Evolutionary conservation across 1,139 yeast species (phyloP).

Genomic region (Diutina siamensis): DNA sequence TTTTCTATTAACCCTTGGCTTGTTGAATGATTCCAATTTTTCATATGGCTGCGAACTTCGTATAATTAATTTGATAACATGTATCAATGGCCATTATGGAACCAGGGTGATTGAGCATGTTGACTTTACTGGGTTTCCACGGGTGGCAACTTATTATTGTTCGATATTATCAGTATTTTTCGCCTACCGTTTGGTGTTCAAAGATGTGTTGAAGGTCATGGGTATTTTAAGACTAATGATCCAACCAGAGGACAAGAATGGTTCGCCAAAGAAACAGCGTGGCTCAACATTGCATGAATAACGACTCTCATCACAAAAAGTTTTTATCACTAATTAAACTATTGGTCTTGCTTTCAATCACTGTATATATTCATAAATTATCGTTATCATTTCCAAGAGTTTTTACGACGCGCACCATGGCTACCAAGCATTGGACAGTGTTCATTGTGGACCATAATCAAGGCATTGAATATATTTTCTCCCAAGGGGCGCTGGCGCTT

Average conservation of each 20-base stretch:
- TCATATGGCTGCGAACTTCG: not conserved
- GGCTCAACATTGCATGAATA: no score
- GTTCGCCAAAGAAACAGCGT: no score
- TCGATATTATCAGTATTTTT: not conserved
- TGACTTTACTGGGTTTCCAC: not conserved
- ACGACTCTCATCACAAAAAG: no score
- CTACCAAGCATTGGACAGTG: slow-evolving; percentile 5
- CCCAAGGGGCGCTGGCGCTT: not conserved
- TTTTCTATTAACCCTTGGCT: not conserved
- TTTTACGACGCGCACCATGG: not conserved
- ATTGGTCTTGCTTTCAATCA: not conserved
- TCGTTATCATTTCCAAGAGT: no score
- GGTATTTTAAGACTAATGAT: not conserved
- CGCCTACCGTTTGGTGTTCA: not conserved
- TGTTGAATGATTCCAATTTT: not conserved
- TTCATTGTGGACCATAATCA: not conserved
- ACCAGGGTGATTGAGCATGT: not conserved
- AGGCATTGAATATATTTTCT: not conserved
- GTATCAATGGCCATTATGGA: slow-evolving; percentile 1
- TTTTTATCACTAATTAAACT: no score
- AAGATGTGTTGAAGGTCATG: not conserved
- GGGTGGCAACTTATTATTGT: not conserved
- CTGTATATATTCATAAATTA: not conserved
- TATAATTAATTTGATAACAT: not conserved
- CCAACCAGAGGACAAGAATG: no score